These are phyloP conservation scores for Kokia cookei DNA, from an alignment of 441 rosid genomes.

Conservation along the genomic window DNA sequence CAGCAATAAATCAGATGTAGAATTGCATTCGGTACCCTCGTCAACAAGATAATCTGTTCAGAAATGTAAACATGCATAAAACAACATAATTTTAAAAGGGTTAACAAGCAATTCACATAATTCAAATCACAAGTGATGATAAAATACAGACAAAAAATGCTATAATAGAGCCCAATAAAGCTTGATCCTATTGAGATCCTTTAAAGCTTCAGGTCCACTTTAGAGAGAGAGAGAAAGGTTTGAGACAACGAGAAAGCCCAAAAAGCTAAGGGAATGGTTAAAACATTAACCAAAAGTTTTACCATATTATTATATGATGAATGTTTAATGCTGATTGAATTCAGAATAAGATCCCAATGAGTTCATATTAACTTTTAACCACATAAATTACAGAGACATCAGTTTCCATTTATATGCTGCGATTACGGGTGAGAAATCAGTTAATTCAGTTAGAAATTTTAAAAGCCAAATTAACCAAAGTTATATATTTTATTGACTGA, in stretches of 20 bases:
- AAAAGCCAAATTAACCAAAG: neutral
- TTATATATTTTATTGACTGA: neutral
- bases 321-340: neutral
- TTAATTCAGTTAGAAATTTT: neutral
- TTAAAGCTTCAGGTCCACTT: neutral
- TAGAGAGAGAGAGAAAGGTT: neutral
- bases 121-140: neutral
- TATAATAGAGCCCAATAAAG: neutral
- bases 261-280: neutral
- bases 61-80: neutral
- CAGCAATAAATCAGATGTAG: conserved; percentile 86
- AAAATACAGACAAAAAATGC: neutral
- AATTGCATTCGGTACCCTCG: conserved; percentile 90
- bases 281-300: neutral
- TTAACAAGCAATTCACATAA: neutral
- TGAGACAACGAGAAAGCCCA: neutral
- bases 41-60: conserved; percentile 91
- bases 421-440: neutral
- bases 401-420: neutral
- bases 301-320: neutral
- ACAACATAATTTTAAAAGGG: neutral
- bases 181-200: neutral
- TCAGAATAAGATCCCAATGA: neutral
- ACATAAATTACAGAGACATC: neutral
- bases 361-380: neutral